Conservation (phyloP, 768 basidiomycete genomes). For the Naganishia randhawae region DNA sequence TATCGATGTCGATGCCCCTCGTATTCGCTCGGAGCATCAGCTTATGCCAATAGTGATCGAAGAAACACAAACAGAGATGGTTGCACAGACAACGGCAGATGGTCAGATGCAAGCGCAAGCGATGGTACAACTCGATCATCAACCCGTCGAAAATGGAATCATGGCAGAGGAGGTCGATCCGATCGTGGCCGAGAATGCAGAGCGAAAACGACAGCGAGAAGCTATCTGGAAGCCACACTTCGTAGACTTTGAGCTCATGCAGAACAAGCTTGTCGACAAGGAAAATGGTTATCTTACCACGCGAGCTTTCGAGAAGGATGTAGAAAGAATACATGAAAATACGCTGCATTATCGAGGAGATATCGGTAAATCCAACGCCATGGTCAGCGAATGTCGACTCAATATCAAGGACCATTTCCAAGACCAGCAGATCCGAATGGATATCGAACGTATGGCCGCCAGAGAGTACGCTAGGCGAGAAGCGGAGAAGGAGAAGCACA, state of each 20-base stretch:
- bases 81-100: constrained; percentile 17
- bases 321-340: constrained; percentile 54
- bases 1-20: background rate
- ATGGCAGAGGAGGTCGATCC: background rate
- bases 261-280: constrained; percentile 65
- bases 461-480: constrained; percentile 61
- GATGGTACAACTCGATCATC: constrained; percentile 3
- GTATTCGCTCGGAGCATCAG: background rate
- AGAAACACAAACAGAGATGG: background rate
- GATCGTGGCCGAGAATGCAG: background rate
- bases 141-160: background rate
- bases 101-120: constrained; percentile 15
- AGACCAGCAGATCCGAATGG: constrained; percentile 68
- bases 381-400: constrained; percentile 74
- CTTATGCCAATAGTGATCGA: constrained; percentile 3
- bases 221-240: constrained; percentile 56
- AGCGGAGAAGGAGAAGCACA: constrained; percentile 53
- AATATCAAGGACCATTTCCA: constrained; percentile 77
- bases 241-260: constrained; percentile 90
- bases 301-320: constrained; percentile 73
- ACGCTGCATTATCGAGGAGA: constrained; percentile 60
- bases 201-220: constrained; percentile 7
- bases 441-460: constrained; percentile 81
- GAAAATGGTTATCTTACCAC: constrained; percentile 81
- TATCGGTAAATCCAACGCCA: constrained; percentile 73